Evolutionary conservation across 2,329 filamentous ascomycete genomes (phyloP).

Genomic region (Phaeosphaeria sp.): DNA sequence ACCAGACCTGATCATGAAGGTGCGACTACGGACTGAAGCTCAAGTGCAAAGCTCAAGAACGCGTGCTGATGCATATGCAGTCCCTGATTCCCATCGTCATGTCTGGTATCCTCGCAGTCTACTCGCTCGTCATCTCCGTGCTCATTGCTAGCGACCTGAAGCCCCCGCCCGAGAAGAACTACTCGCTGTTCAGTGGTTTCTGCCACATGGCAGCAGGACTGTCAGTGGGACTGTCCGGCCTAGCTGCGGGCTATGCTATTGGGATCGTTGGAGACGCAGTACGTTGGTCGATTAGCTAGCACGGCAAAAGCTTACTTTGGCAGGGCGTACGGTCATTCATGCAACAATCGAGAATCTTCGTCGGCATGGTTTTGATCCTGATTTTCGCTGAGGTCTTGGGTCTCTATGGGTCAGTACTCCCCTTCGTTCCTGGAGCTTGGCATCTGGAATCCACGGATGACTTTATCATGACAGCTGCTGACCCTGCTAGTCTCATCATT

Average conservation of each 20-base stretch:
- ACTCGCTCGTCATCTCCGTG: constrained; percentile 95
- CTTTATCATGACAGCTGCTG: constrained; percentile 11
- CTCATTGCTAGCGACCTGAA: constrained; percentile 90
- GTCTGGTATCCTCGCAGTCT: constrained; percentile 99
- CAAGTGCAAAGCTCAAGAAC: background rate
- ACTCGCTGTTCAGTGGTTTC: constrained; percentile 89
- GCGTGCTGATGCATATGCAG: constrained; percentile 53
- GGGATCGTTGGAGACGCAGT: constrained; percentile 92
- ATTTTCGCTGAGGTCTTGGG: constrained; percentile 98
- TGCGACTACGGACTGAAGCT: constrained; percentile 38
- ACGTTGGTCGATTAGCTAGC: constrained; percentile 35
- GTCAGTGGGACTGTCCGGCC: constrained; percentile 65
- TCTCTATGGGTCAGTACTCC: constrained; percentile 80
- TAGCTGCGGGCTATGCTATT: constrained; percentile 68
- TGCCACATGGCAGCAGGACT: constrained; percentile 92
- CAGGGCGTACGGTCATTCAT: constrained; percentile 90
- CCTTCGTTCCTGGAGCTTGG: no score
- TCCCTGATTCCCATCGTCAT: constrained; percentile 91
- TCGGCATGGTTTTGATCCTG: constrained; percentile 97
- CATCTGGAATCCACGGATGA: background rate
- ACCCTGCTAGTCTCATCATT: constrained; percentile 75
- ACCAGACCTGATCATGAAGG: constrained; percentile 91
- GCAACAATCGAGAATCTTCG: constrained; percentile 93
- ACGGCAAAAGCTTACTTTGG: constrained; percentile 19
- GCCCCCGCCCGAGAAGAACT: constrained; percentile 70